A percentile compares a stretch with the other conserved stretches of the same genome.
Evolutionary conservation across 257 asterid genomes (phyloP).

Genomic region (Solanum appendiculatum): DNA sequence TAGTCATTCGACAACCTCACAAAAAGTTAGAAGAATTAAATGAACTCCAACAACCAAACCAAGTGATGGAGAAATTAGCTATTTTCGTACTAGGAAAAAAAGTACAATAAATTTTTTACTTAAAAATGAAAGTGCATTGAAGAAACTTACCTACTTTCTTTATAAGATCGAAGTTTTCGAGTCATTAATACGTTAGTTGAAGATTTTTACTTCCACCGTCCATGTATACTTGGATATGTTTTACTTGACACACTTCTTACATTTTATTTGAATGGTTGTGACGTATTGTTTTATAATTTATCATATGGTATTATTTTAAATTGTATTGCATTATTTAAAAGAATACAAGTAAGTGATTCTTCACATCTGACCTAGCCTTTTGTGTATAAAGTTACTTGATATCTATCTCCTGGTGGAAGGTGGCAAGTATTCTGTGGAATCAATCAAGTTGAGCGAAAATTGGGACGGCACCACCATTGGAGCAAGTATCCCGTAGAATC

Average conservation of each 20-base stretch:
- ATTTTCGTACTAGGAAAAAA: background rate
- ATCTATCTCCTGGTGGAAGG: accelerated
- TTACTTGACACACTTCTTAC: too few species aligned
- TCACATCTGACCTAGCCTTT: background rate
- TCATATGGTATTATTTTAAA: too few species aligned
- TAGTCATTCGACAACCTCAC: background rate
- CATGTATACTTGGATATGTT: background rate
- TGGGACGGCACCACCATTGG: accelerated
- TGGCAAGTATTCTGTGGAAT: background rate
- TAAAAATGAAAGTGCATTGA: background rate
- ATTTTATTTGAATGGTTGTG: too few species aligned
- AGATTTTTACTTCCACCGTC: background rate
- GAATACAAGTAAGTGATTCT: background rate
- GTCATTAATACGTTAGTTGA: background rate
- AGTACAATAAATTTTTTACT: background rate
- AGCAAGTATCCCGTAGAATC: background rate
- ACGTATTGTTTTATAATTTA: too few species aligned
- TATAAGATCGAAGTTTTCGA: background rate
- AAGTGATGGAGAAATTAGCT: background rate
- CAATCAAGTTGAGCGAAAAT: background rate
- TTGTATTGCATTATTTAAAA: too few species aligned
- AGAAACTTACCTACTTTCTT: background rate
- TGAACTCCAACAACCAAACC: background rate
- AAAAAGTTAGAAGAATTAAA: background rate
- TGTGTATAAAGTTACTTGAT: background rate